Evolutionary conservation across 495 filamentous ascomycete genomes (phyloP), one percentile per base, ranked within the genome.

Genomic region (Cryomyces minteri): DNA sequence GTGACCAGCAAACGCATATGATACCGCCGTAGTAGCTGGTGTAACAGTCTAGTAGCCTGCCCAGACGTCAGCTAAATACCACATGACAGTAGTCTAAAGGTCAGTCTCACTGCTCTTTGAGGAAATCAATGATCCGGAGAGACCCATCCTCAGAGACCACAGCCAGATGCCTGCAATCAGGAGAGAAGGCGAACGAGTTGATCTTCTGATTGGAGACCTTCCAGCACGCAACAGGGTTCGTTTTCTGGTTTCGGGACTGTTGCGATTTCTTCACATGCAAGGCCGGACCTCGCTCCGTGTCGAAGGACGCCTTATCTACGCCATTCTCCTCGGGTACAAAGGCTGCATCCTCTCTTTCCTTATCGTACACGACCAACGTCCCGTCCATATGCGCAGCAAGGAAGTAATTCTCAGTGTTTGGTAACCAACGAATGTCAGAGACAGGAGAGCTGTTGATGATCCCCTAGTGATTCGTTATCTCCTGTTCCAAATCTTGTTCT

Each of bases 1-100:
- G 90, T 2, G 87, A 94, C 92, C 92, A 98, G 64, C 84, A 92
- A 7, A 94, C 85, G 56, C 84, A 94, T 36, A 79, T 80, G 43
- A 96, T 66, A 7, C 83, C 88, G 40, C 92, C 90, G 54, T 95
- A 98, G 64, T 94, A 96, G 47, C 80, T 82, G 47, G 79, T 77
- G 62, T 84, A 94, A 28, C 94, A 62, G 54, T 93, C 84, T 37
- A 88, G 66, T 8, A 94, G 69, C 50, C 83, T 92, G 49, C 5
- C 18, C 18, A 25, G 18, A 25, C 18, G 18, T 25, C 18, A 25
- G 18, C 18, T 12, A 50, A 31, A 41, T 31, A 25, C 18, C 18
- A 25, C 18, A 25, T 25, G 18, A 25, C 18, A 25, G 18, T 25
- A 2, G 18, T 25, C 18, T 25, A 32, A 34, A 46, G 30, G 31